These are phyloP conservation scores for Mortierella sp. DNA, from an alignment of 371 early-diverging fungal genomes.

Conservation along the genomic window DNA sequence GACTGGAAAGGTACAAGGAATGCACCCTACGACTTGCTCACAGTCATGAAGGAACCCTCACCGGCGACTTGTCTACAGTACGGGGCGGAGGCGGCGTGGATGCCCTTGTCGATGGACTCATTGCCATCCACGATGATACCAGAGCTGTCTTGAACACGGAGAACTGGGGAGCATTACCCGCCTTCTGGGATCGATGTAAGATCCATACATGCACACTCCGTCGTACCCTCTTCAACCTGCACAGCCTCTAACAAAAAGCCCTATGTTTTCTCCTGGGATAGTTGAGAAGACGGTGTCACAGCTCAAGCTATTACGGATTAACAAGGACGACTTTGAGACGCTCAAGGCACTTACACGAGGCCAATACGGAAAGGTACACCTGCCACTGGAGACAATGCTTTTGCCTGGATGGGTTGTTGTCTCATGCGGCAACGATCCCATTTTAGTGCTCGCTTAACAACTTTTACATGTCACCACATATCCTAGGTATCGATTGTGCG, in stretches of 20 bases:
- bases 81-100: constrained; percentile 59
- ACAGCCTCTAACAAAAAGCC: background rate
- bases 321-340: constrained; percentile 89
- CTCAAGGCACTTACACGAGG: constrained; percentile 92
- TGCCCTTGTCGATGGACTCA: constrained; percentile 72
- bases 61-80: background rate
- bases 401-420: background rate
- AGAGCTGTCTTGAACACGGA: constrained; percentile 60
- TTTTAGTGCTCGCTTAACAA: background rate
- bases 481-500: constrained; percentile 81
- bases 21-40: constrained; percentile 43
- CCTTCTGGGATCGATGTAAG: constrained; percentile 70
- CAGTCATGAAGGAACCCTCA: constrained; percentile 1
- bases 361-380: constrained; percentile 88
- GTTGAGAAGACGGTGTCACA: constrained; percentile 71
- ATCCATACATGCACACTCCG: too few relatives aligned
- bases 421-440: too few relatives aligned
- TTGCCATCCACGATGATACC: constrained; percentile 75
- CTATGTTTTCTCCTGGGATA: constrained; percentile 27
- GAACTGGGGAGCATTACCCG: constrained; percentile 64
- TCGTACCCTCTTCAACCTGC: too few relatives aligned
- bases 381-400: background rate
- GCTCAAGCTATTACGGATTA: constrained; percentile 74
- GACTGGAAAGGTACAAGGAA: constrained; percentile 50
- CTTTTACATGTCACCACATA: background rate